Conservation (phyloP, 2,329 filamentous ascomycete genomes). For the Trichoderma afroharzianum region DNA sequence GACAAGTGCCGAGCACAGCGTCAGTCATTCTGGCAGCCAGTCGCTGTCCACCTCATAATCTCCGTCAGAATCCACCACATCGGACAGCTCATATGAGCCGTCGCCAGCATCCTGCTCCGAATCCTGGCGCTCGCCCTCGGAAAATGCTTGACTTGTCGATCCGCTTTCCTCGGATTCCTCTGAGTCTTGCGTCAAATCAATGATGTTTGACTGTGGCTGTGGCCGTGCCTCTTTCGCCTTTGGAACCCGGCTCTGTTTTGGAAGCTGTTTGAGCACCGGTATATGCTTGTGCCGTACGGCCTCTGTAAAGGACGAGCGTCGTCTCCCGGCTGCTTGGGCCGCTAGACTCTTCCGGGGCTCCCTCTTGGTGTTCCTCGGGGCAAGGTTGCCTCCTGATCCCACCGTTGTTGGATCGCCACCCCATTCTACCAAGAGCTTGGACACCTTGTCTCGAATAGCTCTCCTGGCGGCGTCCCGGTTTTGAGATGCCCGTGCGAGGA, state of each 20-base stretch:
- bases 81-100: conserved; percentile 15
- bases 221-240: too few relatives aligned
- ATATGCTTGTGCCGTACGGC: not conserved
- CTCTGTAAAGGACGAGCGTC: not conserved
- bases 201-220: not conserved
- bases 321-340: not conserved
- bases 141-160: not conserved
- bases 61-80: conserved; percentile 3
- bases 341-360: not conserved
- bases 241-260: not conserved
- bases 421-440: conserved; percentile 16
- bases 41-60: conserved; percentile 13
- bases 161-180: not conserved
- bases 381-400: not conserved
- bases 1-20: not conserved
- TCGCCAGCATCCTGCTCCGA: not conserved
- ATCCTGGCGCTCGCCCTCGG: not conserved
- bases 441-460: conserved; percentile 8
- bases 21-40: conserved; percentile 8
- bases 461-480: conserved; percentile 16
- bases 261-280: not conserved
- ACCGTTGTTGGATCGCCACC: not conserved
- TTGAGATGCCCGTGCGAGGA: conserved; percentile 21
- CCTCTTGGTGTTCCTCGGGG: not conserved
- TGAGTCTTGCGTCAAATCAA: conserved; percentile 16